Percentiles rank a stretch among this genome's conserved stretches.
These are phyloP conservation scores for Elongisporangium undulatum DNA, from an alignment of 352 stramenopile genomes.

Conservation along the genomic window DNA sequence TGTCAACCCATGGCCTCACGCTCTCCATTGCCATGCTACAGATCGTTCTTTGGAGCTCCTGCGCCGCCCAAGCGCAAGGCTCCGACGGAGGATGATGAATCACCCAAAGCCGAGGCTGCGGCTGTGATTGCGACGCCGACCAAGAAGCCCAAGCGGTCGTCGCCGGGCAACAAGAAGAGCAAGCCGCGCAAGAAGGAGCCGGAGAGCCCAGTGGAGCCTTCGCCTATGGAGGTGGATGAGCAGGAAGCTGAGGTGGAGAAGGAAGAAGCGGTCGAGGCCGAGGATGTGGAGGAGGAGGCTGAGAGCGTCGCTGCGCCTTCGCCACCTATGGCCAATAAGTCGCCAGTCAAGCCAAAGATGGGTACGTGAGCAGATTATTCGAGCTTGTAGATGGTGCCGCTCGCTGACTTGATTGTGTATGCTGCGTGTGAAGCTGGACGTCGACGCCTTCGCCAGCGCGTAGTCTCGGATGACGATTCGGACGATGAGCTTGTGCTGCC, in stretches of 20 bases:
- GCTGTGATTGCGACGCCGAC: background rate
- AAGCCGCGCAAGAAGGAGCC: conserved; percentile 6
- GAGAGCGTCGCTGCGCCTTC: conserved; percentile 6
- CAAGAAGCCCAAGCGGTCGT: background rate
- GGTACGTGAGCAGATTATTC: conserved; percentile 19
- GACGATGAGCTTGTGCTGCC: conserved; percentile 36
- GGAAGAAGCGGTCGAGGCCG: conserved; percentile 17
- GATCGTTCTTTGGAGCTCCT: conserved; percentile 54
- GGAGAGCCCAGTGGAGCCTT: conserved; percentile 4
- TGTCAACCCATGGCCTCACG: background rate
- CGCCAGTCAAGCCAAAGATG: conserved; percentile 18
- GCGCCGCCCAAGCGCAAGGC: conserved; percentile 30
- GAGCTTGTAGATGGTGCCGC: background rate
- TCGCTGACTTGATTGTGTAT: conserved; percentile 3
- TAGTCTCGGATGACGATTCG: conserved; percentile 50
- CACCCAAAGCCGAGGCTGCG: background rate
- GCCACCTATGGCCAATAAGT: background rate
- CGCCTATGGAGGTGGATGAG: conserved; percentile 6
- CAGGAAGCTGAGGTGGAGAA: conserved; percentile 14
- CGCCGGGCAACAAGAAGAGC: conserved; percentile 3
- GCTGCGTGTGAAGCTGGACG: conserved; percentile 30
- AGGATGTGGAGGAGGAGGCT: conserved; percentile 14
- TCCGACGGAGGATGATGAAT: conserved; percentile 6
- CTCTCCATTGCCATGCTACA: conserved; percentile 3
- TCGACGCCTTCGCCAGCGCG: conserved; percentile 51